phyloP scores from a whole-genome alignment of 257 asterid genomes.

The Solanum lycopersicoides region DNA sequence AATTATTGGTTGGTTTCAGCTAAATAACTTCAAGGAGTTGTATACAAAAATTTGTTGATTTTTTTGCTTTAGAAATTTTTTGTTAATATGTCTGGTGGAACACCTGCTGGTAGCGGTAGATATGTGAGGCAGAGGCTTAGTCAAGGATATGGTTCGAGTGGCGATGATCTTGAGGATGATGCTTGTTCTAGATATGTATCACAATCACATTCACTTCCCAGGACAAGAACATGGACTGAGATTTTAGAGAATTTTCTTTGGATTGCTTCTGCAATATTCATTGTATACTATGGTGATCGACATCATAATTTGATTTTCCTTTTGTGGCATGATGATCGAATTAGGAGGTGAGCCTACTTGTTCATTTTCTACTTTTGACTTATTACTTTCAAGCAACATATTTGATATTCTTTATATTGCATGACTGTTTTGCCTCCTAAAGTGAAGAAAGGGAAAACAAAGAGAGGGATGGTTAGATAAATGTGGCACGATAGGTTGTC shows the following conservation, averaged over 20 bases:
- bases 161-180: constrained; percentile 64
- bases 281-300: constrained; percentile 43
- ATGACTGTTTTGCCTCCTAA: neutral
- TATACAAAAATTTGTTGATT: neutral
- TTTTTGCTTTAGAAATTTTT: neutral
- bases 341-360: constrained; percentile 26
- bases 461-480: neutral
- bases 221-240: constrained; percentile 33
- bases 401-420: neutral
- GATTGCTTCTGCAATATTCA: constrained; percentile 43
- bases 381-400: neutral
- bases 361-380: neutral
- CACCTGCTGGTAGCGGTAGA: constrained; percentile 41
- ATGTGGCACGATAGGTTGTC: neutral
- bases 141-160: constrained; percentile 52
- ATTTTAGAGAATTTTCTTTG: constrained; percentile 41
- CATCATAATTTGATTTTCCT: constrained; percentile 39
- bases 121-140: constrained; percentile 49
- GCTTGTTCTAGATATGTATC: constrained; percentile 35
- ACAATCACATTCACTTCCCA: constrained; percentile 17
- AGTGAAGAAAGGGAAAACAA: neutral
- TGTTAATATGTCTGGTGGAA: constrained; percentile 47
- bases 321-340: constrained; percentile 39
- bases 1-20: neutral
- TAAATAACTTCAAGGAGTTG: neutral